These are phyloP conservation scores for Stereocaulon alpinum DNA, from an alignment of 495 filamentous ascomycete species.

Conservation along the genomic window DNA sequence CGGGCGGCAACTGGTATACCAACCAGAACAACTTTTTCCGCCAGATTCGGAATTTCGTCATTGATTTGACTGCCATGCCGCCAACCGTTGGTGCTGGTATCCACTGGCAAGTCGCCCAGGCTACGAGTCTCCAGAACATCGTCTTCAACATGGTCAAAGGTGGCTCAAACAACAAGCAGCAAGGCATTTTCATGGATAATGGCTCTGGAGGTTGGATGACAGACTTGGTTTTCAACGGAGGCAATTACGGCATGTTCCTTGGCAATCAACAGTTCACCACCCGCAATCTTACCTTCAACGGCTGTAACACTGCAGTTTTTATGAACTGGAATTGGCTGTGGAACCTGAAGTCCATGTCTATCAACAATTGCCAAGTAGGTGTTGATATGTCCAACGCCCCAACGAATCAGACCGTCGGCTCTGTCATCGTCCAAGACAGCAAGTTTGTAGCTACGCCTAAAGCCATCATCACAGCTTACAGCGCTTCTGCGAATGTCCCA, in stretches of 20 bases:
- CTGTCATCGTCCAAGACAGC: conserved; percentile 72
- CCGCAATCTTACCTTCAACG: conserved; percentile 82
- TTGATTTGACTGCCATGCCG: conserved; percentile 71
- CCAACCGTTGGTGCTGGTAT: conserved; percentile 61
- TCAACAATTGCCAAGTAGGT: conserved; percentile 72
- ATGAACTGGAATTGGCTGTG: conserved; percentile 97
- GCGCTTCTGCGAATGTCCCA: conserved; percentile 41
- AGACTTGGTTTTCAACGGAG: conserved; percentile 81
- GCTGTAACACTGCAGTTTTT: conserved; percentile 78
- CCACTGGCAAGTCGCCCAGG: conserved; percentile 97
- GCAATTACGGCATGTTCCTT: conserved; percentile 71
- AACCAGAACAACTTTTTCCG: conserved; percentile 99
- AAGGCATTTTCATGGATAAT: conserved; percentile 97
- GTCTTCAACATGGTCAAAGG: conserved; percentile 78
- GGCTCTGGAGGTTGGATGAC: conserved; percentile 82
- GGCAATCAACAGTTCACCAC: conserved; percentile 95
- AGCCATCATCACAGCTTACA: conserved; percentile 65
- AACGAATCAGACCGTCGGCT: conserved; percentile 62
- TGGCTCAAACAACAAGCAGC: conserved; percentile 59
- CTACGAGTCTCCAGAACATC: conserved; percentile 84
- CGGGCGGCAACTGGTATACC: conserved; percentile 63
- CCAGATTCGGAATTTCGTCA: conserved; percentile 85
- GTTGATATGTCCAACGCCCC: conserved; percentile 68
- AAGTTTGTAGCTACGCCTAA: conserved; percentile 60
- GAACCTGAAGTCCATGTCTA: conserved; percentile 68